Conservation (phyloP, 352 stramenopile species). For the Pseudoperonospora humuli region DNA sequence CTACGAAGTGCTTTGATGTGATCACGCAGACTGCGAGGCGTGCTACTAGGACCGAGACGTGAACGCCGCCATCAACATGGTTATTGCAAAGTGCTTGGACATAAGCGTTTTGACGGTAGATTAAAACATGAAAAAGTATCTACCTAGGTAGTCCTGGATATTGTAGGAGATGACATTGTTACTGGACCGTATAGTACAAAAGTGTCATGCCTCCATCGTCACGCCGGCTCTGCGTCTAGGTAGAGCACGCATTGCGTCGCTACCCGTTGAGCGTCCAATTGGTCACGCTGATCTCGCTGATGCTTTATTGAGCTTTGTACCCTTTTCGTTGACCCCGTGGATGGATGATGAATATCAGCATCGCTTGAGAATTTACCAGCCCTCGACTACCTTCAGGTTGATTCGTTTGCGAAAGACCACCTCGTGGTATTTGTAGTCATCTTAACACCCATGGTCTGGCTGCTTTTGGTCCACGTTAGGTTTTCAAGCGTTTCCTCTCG, state of each 20-base stretch:
- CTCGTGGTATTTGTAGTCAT: constrained; percentile 56
- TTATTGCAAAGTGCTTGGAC: too few species aligned
- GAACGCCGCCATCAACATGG: too few species aligned
- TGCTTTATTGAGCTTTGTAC: constrained; percentile 38
- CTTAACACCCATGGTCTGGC: constrained; percentile 47
- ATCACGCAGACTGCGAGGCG: too few species aligned
- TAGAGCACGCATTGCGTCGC: constrained; percentile 37
- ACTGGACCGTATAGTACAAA: too few species aligned
- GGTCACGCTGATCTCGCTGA: constrained; percentile 35
- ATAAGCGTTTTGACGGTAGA: too few species aligned
- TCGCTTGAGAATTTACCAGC: constrained; percentile 38
- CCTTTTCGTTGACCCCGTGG: constrained; percentile 50
- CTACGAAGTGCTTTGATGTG: too few species aligned
- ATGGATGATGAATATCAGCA: constrained; percentile 44
- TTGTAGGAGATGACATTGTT: too few species aligned
- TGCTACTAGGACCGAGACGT: too few species aligned
- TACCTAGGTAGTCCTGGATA: too few species aligned
- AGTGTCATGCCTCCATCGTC: constrained; percentile 4
- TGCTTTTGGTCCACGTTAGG: constrained; percentile 58
- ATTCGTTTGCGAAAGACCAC: constrained; percentile 73
- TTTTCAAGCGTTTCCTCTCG: constrained; percentile 45
- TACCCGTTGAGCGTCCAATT: constrained; percentile 48
- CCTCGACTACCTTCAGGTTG: constrained; percentile 35
- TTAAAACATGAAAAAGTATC: too few species aligned
- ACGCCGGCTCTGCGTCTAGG: constrained; percentile 19